Evolutionary conservation across 1,284 basidiomycete genomes (phyloP), one percentile per base, ranked within the genome.

Genomic region (Phylloporus sp.): DNA sequence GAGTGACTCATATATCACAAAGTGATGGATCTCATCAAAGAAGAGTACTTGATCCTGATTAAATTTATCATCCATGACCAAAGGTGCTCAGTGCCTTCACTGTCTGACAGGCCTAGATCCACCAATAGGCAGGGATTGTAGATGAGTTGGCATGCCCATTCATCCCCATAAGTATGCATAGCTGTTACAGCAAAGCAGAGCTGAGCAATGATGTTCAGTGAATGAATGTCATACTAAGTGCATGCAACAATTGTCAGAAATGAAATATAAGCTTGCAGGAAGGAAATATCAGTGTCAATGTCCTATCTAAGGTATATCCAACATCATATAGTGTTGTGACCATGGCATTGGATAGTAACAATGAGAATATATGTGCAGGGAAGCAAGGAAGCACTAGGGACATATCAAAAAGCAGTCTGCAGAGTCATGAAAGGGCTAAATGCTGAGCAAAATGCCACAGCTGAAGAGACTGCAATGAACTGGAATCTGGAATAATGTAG

Each of bases 211-310:
- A 54, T n/a, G 5, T 26, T 26, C 12, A 6, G 10, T 5, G 6
- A 40, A 4, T 22, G n/a, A n/a, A n/a, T 54, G 20, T 54, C 26
- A 20, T 54, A 40, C 37, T 40, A 7, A n/a, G n/a, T n/a, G n/a
- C n/a, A n/a, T n/a, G n/a, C n/a, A n/a, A n/a, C n/a, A n/a, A n/a
- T n/a, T n/a, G 12, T 20, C n/a, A n/a, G 11, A 12, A 44, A 11
- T 46, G 8, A n/a, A 12, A 12, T 46, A 18, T 26, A 46, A 20
- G 11, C 26, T 12, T 46, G 44, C 12, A 7, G 13, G 44, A 46
- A 46, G 13, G 1, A n/a, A 4, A 0, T 4, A 51, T 31, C 31
- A 2, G 13, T 4, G 3, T 4, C 1, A 24, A 13, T 6, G 31
- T 31, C 1, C 50, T 2, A 11, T 37, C 34, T 4, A 49, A 8